Conservation (phyloP, 345 rosid species). For the Dipteronia dyeriana region DNA sequence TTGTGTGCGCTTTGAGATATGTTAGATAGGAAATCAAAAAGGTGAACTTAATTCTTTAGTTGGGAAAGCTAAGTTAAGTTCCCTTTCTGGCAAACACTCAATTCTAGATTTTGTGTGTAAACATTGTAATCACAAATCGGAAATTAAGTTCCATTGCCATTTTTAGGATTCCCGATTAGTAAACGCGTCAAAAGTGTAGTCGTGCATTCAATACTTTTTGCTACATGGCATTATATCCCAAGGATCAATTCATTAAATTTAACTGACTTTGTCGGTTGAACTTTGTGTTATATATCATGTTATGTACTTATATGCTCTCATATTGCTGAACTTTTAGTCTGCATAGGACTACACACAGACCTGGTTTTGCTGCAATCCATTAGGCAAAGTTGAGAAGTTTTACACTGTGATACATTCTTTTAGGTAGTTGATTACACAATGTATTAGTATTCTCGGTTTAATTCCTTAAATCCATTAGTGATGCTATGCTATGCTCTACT, state of each 20-base stretch:
- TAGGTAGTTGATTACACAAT: background rate
- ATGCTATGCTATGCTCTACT: background rate
- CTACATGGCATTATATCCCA: background rate
- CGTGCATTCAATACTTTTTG: background rate
- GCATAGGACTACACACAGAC: background rate
- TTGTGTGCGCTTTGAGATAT: background rate
- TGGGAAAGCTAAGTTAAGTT: too few species aligned
- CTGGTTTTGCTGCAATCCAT: background rate
- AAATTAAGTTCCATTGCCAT: too few species aligned
- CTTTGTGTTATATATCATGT: background rate
- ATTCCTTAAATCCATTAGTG: background rate
- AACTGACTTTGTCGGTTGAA: background rate
- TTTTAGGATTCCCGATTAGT: too few species aligned
- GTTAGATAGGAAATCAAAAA: too few species aligned
- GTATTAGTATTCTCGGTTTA: too few species aligned
- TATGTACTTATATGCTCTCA: background rate
- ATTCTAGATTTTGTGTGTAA: too few species aligned
- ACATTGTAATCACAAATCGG: too few species aligned
- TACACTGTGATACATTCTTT: background rate
- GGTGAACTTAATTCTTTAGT: too few species aligned
- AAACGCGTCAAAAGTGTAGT: background rate
- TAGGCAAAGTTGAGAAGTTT: background rate
- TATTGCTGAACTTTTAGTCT: background rate
- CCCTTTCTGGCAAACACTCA: too few species aligned
- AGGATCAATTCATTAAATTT: background rate